Conservation (phyloP, 768 basidiomycete species). For the Tylopilus rubrobrunneus region DNA sequence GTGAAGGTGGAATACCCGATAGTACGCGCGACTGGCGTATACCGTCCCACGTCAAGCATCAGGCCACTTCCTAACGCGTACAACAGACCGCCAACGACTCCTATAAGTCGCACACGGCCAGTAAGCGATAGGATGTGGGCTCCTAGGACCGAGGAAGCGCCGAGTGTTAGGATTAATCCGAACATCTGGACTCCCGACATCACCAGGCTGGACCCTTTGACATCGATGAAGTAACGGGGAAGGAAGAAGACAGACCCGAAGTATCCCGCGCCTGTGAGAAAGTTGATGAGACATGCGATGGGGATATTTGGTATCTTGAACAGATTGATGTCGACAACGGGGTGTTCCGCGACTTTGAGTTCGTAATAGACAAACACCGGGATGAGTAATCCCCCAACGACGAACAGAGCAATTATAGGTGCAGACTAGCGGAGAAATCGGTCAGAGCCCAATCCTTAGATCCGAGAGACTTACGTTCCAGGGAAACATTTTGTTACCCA, state of each 20-base stretch:
- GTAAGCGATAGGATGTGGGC: constrained; percentile 33
- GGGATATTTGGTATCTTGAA: constrained; percentile 34
- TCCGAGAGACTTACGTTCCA: constrained; percentile 27
- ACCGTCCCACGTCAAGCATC: constrained; percentile 31
- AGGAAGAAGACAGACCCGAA: constrained; percentile 37
- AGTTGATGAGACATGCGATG: constrained; percentile 35
- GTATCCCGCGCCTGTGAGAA: constrained; percentile 36
- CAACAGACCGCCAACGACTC: constrained; percentile 27
- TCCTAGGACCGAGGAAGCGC: constrained; percentile 33
- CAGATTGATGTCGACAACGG: constrained; percentile 32
- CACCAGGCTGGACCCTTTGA: constrained; percentile 32
- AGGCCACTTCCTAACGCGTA: constrained; percentile 32
- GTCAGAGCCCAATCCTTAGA: not conserved
- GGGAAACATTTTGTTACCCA: constrained; percentile 36
- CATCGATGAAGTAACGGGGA: constrained; percentile 37
- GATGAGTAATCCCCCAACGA: constrained; percentile 29
- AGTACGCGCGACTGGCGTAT: constrained; percentile 24
- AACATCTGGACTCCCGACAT: constrained; percentile 35
- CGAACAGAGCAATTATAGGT: constrained; percentile 28
- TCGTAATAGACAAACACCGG: constrained; percentile 35
- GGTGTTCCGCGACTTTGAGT: constrained; percentile 30
- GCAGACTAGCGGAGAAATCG: constrained; percentile 20
- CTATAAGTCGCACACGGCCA: constrained; percentile 30
- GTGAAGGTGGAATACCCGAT: constrained; percentile 33
- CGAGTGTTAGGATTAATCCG: constrained; percentile 32